Evolutionary conservation across 2,329 filamentous ascomycete species (phyloP).

Genomic region (Raffaelea arxii): DNA sequence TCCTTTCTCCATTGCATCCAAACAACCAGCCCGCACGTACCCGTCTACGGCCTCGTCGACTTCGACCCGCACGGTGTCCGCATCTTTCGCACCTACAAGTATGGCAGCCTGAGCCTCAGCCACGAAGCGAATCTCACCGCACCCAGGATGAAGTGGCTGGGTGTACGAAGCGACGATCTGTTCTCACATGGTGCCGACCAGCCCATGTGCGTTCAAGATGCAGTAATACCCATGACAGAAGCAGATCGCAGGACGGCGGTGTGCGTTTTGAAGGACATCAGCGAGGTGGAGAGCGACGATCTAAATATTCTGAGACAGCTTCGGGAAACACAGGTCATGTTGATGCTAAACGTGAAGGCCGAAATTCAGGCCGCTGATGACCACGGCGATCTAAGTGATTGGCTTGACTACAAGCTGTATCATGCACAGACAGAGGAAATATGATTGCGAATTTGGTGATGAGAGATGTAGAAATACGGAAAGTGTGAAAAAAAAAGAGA

Average conservation of each 20-base stretch:
- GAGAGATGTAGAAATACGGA: neutral
- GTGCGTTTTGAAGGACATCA: conserved; percentile 38
- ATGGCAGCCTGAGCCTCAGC: conserved; percentile 52
- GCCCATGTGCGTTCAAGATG: conserved; percentile 17
- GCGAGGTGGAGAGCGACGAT: conserved; percentile 13
- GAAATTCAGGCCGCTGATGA: conserved; percentile 66
- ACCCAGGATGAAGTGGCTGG: conserved; percentile 53
- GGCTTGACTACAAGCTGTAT: conserved; percentile 36
- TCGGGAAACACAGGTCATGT: conserved; percentile 59
- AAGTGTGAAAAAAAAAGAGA: neutral
- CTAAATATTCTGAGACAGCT: conserved; percentile 28
- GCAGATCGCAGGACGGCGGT: conserved; percentile 50
- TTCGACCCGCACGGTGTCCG: conserved; percentile 68
- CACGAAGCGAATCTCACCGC: conserved; percentile 47
- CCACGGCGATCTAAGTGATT: conserved; percentile 36
- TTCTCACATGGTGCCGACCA: too few species aligned
- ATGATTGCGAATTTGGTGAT: neutral
- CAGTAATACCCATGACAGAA: conserved; percentile 30
- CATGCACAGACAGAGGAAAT: neutral
- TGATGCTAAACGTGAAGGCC: conserved; percentile 64
- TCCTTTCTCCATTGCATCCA: conserved; percentile 51
- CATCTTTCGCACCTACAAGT: conserved; percentile 65
- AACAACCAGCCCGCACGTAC: conserved; percentile 34
- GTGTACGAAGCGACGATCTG: conserved; percentile 27
- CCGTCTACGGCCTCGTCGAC: conserved; percentile 58